These are phyloP conservation scores for Danielozyma ontarioensis DNA, from an alignment of 805 yeast genomes.

Conservation along the genomic window DNA sequence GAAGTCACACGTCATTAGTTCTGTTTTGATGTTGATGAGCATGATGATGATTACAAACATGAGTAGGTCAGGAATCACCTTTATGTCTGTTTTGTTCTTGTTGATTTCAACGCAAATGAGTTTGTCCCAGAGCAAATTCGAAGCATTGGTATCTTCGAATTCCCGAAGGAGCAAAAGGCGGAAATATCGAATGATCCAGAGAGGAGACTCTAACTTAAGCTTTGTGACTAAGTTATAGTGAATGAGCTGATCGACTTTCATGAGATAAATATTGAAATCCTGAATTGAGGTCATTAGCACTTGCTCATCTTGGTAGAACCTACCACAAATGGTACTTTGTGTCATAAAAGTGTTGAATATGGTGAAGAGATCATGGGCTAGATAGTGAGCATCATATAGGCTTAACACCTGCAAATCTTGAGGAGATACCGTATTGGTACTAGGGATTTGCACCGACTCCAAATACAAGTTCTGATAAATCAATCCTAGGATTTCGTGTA, in stretches of 20 bases:
- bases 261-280: conserved; percentile 41
- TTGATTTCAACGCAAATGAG: conserved; percentile 23
- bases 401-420: conserved; percentile 31
- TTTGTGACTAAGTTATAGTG: conserved; percentile 41
- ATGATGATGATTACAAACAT: conserved; percentile 39
- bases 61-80: conserved; percentile 31
- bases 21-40: conserved; percentile 40
- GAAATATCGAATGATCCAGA: conserved; percentile 52
- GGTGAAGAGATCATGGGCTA: conserved; percentile 40
- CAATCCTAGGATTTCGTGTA: conserved; percentile 50
- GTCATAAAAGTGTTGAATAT: conserved; percentile 40
- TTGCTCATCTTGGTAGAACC: conserved; percentile 34
- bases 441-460: conserved; percentile 24
- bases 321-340: conserved; percentile 31
- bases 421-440: conserved; percentile 10
- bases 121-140: conserved; percentile 46
- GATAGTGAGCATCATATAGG: conserved; percentile 32
- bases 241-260: conserved; percentile 45
- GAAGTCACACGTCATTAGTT: conserved; percentile 44
- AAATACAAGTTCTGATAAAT: conserved; percentile 35
- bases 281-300: conserved; percentile 43
- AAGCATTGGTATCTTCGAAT: conserved; percentile 26
- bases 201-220: conserved; percentile 43
- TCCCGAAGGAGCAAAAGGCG: conserved; percentile 45
- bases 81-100: conserved; percentile 5